Evolutionary conservation across 1,284 basidiomycete species (phyloP).

Genomic region (Malassezia cuniculi): DNA sequence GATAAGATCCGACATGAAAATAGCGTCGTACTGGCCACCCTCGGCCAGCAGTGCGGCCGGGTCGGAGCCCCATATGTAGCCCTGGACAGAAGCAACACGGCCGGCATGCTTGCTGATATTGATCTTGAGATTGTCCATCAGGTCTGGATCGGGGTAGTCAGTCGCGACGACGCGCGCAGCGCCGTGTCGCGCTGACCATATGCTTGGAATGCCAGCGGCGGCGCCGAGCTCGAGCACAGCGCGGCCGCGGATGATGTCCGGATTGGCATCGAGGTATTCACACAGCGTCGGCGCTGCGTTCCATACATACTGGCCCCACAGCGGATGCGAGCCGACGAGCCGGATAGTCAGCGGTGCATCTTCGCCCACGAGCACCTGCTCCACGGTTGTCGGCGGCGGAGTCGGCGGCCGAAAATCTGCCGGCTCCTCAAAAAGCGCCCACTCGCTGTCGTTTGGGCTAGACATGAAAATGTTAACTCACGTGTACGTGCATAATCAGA

Average conservation of each 20-base stretch:
- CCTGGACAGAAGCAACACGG: slow-evolving; percentile 46
- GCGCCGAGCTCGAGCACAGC: slow-evolving; percentile 79
- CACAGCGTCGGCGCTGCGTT: slow-evolving; percentile 47
- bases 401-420: slow-evolving; percentile 36
- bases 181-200: slow-evolving; percentile 23
- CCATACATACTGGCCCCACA: slow-evolving; percentile 82
- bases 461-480: no score
- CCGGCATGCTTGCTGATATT: slow-evolving; percentile 59
- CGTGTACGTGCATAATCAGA: no score
- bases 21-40: slow-evolving; percentile 56
- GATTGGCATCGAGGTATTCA: slow-evolving; percentile 44
- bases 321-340: slow-evolving; percentile 71
- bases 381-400: slow-evolving; percentile 29
- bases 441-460: slow-evolving; percentile 5
- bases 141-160: slow-evolving; percentile 71
- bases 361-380: slow-evolving; percentile 20
- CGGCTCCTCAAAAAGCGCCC: slow-evolving; percentile 40
- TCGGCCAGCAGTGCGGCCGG: slow-evolving; percentile 51
- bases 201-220: slow-evolving; percentile 68
- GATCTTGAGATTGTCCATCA: slow-evolving; percentile 64
- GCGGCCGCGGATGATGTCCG: slow-evolving; percentile 47
- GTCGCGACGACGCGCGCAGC: slow-evolving; percentile 60
- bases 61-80: slow-evolving; percentile 79
- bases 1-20: slow-evolving; percentile 80
- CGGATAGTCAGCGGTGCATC: slow-evolving; percentile 48